A percentile compares a stretch with the other conserved stretches of the same genome.
These are phyloP conservation scores for Hanseniaspora thailandica DNA, from an alignment of 805 yeast species.

Conservation along the genomic window DNA sequence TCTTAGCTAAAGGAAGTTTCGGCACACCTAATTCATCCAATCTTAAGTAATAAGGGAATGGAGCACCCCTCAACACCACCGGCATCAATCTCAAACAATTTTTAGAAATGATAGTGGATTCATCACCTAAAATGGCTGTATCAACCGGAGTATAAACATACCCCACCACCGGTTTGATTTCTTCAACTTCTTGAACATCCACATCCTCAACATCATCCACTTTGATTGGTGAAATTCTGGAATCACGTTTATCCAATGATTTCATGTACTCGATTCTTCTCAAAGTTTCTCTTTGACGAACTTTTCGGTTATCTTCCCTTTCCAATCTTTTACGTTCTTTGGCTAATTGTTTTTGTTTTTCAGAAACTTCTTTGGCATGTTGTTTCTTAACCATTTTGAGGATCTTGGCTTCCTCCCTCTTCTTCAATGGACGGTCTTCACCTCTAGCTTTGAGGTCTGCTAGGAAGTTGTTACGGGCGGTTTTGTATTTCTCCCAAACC, in stretches of 20 bases:
- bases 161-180: no score
- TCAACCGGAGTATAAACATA: not conserved
- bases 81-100: constrained; percentile 12
- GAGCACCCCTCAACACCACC: constrained; percentile 11
- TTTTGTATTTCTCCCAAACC: not conserved
- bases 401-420: constrained; percentile 22
- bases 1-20: constrained; percentile 8
- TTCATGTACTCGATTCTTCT: constrained; percentile 18
- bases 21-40: constrained; percentile 9
- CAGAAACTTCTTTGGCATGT: constrained; percentile 28
- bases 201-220: no score
- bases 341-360: constrained; percentile 26
- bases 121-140: not conserved
- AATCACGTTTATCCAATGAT: not conserved
- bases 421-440: constrained; percentile 13
- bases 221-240: no score
- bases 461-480: not conserved
- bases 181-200: no score
- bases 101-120: not conserved
- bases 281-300: constrained; percentile 26
- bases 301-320: constrained; percentile 23
- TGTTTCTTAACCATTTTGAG: constrained; percentile 26
- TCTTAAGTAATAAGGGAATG: constrained; percentile 9
- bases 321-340: constrained; percentile 23
- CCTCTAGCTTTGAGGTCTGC: not conserved